Percentiles rank a stretch among this genome's conserved stretches.
These are phyloP conservation scores for Backusella westeae DNA, from an alignment of 192 early-diverging fungal species.

Conservation along the genomic window DNA sequence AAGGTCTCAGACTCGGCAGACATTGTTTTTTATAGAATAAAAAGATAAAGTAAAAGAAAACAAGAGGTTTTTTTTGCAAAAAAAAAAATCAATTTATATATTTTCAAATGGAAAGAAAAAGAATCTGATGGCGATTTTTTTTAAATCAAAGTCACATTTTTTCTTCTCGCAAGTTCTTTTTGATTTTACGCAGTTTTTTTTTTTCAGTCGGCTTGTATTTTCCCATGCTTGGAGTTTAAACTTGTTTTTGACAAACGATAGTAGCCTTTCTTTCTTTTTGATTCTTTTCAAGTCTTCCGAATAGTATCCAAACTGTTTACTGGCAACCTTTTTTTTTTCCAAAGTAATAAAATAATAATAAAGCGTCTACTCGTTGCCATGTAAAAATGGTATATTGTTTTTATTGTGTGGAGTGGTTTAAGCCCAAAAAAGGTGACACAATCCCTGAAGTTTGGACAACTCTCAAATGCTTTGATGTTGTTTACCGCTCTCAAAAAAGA, in stretches of 20 bases:
- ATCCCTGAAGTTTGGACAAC: neutral
- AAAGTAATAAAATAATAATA: neutral
- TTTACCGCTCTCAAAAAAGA: too few relatives aligned
- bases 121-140: slow-evolving; percentile 6
- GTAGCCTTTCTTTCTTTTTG: neutral
- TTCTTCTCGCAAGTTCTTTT: slow-evolving; percentile 9
- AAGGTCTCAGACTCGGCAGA: slow-evolving; percentile 66
- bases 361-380: neutral
- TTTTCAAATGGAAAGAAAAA: slow-evolving; percentile 1
- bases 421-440: neutral
- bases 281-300: neutral
- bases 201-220: neutral
- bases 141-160: neutral
- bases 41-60: slow-evolving; percentile 10
- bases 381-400: neutral
- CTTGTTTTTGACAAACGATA: neutral
- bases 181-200: neutral
- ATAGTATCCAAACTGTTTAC: too few relatives aligned
- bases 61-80: neutral
- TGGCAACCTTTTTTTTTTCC: too few relatives aligned
- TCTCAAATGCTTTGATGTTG: too few relatives aligned
- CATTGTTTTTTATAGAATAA: slow-evolving; percentile 19
- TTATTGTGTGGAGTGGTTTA: neutral
- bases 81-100: neutral
- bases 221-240: neutral